A percentile compares a stretch with the other conserved stretches of the same genome.
Evolutionary conservation across 2,329 filamentous ascomycete genomes (phyloP).

Genomic region (Paraphaeosphaeria minitans): DNA sequence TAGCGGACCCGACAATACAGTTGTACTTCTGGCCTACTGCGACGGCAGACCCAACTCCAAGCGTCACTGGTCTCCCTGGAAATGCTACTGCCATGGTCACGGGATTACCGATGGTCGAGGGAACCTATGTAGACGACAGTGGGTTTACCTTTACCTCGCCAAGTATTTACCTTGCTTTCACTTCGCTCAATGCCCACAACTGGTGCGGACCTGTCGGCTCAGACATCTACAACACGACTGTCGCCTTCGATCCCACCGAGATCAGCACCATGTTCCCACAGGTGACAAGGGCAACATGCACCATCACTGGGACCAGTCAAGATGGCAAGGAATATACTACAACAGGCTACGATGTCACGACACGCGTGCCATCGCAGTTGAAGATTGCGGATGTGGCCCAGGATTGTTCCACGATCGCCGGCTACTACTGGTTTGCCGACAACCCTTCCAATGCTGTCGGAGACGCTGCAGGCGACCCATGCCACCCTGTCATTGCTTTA

Average conservation of each 20-base stretch:
- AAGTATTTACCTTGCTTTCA: slow-evolving; percentile 18
- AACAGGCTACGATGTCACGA: background rate
- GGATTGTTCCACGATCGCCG: slow-evolving; percentile 15
- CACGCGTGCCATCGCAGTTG: slow-evolving; percentile 2
- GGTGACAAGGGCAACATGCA: slow-evolving; percentile 3
- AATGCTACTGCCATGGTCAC: slow-evolving; percentile 6
- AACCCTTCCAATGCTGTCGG: slow-evolving; percentile 2
- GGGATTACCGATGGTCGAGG: slow-evolving; percentile 1
- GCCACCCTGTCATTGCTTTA: slow-evolving; percentile 18
- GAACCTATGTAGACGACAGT: slow-evolving; percentile 16
- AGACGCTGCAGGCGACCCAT: slow-evolving; percentile 15
- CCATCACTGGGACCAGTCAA: background rate
- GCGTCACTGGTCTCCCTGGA: slow-evolving; percentile 9
- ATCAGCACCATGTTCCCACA: slow-evolving; percentile 13
- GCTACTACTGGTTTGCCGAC: slow-evolving; percentile 15
- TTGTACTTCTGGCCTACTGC: slow-evolving; percentile 16
- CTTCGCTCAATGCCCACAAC: slow-evolving; percentile 2
- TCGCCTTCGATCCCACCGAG: slow-evolving; percentile 17
- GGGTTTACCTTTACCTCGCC: slow-evolving; percentile 19
- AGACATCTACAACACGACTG: slow-evolving; percentile 13
- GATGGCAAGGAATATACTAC: background rate
- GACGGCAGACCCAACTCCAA: slow-evolving; percentile 3
- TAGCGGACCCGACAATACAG: slow-evolving; percentile 12
- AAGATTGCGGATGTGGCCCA: slow-evolving; percentile 15
- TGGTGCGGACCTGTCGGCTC: slow-evolving; percentile 1